These are phyloP conservation scores for Chenopodium quinoa DNA, from an alignment of 148 eudicot genomes.

Conservation along the genomic window DNA sequence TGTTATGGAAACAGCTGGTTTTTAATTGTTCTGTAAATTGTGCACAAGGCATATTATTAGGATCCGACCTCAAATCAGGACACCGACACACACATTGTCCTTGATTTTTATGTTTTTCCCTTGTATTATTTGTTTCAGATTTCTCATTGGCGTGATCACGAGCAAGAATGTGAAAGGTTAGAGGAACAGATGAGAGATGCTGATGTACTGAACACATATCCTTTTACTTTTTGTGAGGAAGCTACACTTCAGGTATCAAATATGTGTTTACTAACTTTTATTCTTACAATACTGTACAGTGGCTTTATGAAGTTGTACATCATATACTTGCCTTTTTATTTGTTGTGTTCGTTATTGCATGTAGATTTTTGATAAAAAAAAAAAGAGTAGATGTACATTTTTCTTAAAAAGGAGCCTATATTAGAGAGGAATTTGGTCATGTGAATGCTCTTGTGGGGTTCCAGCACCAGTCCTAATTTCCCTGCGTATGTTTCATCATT, in stretches of 20 bases:
- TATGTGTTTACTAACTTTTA: background rate
- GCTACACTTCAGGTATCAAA: conserved; percentile 51
- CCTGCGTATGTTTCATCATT: conserved; percentile 37
- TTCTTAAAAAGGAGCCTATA: conserved; percentile 53
- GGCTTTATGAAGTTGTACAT: background rate
- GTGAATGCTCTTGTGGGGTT: conserved; percentile 67
- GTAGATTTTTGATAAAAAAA: conserved; percentile 46
- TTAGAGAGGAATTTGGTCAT: conserved; percentile 66
- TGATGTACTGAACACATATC: conserved; percentile 56
- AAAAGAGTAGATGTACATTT: conserved; percentile 66
- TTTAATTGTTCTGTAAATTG: background rate
- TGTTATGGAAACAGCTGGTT: no score
- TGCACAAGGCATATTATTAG: background rate
- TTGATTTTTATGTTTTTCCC: conserved; percentile 10
- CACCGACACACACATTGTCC: background rate
- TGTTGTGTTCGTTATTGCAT: conserved; percentile 5
- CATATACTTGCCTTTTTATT: background rate
- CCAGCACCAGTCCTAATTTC: conserved; percentile 11
- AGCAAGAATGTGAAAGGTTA: conserved; percentile 77
- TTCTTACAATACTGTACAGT: background rate
- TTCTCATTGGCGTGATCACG: conserved; percentile 72
- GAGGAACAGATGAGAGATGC: conserved; percentile 56
- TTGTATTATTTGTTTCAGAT: conserved; percentile 35
- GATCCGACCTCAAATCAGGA: background rate
- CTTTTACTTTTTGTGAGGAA: conserved; percentile 64